Conservation (phyloP, 257 asterid species). For the Plantago ovata region DNA sequence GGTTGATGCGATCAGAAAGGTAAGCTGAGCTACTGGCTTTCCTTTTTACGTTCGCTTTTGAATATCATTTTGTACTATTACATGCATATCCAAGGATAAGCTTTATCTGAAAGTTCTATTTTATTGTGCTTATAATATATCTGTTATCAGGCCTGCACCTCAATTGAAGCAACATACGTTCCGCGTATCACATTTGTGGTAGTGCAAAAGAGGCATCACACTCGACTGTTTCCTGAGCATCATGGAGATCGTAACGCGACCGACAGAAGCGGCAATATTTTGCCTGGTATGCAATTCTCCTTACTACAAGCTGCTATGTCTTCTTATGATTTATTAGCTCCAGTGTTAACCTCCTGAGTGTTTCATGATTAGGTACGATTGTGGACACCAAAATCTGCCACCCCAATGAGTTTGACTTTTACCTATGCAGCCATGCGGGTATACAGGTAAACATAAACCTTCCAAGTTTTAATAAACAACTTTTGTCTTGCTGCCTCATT, state of each 20-base stretch:
- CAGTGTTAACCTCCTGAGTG: not conserved
- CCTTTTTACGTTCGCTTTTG: not conserved
- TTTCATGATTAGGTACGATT: conserved; percentile 57
- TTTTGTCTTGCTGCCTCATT: not conserved
- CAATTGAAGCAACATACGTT: conserved; percentile 42
- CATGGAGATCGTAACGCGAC: conserved; percentile 40
- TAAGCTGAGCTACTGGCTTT: conserved; percentile 9
- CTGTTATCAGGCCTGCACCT: conserved; percentile 58
- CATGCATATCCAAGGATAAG: not conserved
- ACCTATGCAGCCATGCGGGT: conserved; percentile 80
- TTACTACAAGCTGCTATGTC: not conserved
- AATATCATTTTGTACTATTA: not conserved
- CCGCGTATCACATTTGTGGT: conserved; percentile 75
- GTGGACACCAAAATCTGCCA: conserved; percentile 79
- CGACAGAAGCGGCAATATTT: conserved; percentile 84
- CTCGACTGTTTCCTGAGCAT: conserved; percentile 63
- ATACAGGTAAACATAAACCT: conserved; percentile 48
- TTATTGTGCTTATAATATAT: not conserved
- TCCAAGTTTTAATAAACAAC: not conserved
- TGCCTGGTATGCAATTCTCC: conserved; percentile 49
- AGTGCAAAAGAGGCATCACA: conserved; percentile 93
- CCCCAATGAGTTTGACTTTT: conserved; percentile 74
- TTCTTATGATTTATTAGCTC: not conserved
- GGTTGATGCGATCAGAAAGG: conserved; percentile 67
- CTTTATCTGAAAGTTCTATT: not conserved